Conservation (phyloP, 495 filamentous ascomycete genomes). For the Penicillium robsamsonii region DNA sequence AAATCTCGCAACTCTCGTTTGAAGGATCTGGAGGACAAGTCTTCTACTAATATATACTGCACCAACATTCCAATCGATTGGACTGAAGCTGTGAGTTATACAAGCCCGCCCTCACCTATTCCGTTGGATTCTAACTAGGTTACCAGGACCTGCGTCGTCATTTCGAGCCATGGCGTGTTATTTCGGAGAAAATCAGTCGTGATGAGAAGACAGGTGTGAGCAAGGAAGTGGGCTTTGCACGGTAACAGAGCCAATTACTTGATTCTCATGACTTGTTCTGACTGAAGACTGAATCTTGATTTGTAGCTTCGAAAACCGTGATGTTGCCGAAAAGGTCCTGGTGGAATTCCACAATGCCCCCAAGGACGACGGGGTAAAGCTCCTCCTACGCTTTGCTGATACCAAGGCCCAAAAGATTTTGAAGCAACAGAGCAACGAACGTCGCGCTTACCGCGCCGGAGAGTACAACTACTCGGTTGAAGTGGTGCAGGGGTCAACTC, state of each 20-base stretch:
- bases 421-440: constrained; percentile 89
- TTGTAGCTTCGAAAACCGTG: constrained; percentile 77
- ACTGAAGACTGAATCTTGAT: neutral
- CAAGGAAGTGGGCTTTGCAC: constrained; percentile 95
- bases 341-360: constrained; percentile 70
- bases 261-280: neutral
- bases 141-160: constrained; percentile 40
- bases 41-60: constrained; percentile 93
- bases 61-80: constrained; percentile 90
- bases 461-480: constrained; percentile 77
- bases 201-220: constrained; percentile 80
- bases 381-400: constrained; percentile 95
- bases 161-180: constrained; percentile 78
- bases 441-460: constrained; percentile 87
- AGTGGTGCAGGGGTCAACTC: constrained; percentile 44
- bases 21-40: constrained; percentile 81
- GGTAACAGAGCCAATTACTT: constrained; percentile 51
- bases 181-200: constrained; percentile 89
- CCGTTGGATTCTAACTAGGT: neutral
- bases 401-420: constrained; percentile 93
- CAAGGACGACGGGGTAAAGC: constrained; percentile 66
- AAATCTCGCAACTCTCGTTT: constrained; percentile 96
- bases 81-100: constrained; percentile 72
- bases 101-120: neutral
- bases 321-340: constrained; percentile 84